Conservation (phyloP, 75 land plant genomes). For the Cunninghamia lanceolata region DNA sequence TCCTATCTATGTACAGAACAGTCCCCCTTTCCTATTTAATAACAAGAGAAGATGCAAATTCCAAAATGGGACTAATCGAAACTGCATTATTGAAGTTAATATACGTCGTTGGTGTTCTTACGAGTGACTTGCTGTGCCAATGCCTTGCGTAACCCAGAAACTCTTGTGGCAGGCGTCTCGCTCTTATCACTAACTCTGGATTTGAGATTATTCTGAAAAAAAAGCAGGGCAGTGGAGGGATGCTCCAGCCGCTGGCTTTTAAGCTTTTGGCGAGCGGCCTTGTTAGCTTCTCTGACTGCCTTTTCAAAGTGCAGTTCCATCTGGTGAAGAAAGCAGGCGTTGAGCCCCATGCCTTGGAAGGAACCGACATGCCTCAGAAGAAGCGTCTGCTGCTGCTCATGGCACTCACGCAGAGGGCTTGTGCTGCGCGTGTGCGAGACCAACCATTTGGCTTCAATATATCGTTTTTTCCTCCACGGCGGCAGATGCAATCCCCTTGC, state of each 20-base stretch:
- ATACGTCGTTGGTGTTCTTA: background rate
- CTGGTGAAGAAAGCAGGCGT: background rate
- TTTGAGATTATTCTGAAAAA: no score
- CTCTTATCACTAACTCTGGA: background rate
- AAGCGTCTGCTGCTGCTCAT: no score
- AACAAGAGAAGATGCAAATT: background rate
- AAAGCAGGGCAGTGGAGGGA: background rate
- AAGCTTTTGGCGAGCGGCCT: no score
- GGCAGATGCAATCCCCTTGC: conserved; percentile 50
- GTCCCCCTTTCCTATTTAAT: no score
- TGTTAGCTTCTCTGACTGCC: no score
- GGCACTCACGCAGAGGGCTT: background rate
- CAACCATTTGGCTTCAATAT: conserved; percentile 75
- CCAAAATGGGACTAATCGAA: no score
- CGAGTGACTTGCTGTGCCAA: background rate
- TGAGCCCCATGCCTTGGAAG: background rate
- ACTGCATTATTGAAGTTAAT: background rate
- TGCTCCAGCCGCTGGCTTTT: no score
- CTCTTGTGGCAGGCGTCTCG: no score
- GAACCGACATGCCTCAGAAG: no score
- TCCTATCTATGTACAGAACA: no score
- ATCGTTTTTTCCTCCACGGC: conserved; percentile 71
- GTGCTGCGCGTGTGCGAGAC: conserved; percentile 47
- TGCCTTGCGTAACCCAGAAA: background rate
- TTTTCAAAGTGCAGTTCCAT: no score